Evolutionary conservation across 306 rosid species (phyloP).

Genomic region (Cucurbita maxima): DNA sequence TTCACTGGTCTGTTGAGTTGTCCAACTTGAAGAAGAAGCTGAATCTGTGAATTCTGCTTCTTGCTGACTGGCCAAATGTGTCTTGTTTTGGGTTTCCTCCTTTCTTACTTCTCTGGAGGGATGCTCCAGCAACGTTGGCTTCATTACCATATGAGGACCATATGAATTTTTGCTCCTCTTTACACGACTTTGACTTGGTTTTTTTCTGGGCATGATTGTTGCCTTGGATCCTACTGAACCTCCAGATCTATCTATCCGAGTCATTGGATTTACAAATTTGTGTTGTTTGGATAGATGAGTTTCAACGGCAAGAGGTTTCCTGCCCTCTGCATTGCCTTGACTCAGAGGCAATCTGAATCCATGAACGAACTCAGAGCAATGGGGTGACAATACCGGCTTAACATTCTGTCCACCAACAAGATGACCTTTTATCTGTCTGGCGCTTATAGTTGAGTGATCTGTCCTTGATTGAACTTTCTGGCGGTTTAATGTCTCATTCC

Average conservation of each 20-base stretch:
- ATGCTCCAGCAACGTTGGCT: constrained; percentile 30
- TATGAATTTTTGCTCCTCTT: neutral
- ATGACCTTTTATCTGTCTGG: neutral
- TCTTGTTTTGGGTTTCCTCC: neutral
- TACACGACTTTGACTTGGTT: neutral
- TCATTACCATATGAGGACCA: constrained; percentile 8
- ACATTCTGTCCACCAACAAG: constrained; percentile 4
- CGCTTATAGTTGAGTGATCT: neutral
- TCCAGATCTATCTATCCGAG: neutral
- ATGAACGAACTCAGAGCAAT: constrained; percentile 22
- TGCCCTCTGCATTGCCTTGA: constrained; percentile 2
- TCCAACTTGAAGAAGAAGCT: constrained; percentile 18
- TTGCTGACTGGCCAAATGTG: constrained; percentile 3
- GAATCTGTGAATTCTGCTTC: constrained; percentile 19
- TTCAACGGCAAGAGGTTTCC: constrained; percentile 7
- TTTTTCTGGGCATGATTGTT: neutral
- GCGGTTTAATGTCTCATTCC: constrained; percentile 9
- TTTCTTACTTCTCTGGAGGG: neutral
- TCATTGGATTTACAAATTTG: neutral
- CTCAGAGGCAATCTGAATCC: constrained; percentile 36
- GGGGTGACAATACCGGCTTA: neutral
- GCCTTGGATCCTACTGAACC: neutral
- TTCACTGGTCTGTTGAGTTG: constrained; percentile 13
- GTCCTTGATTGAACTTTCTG: neutral
- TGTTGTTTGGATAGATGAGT: neutral